phyloP scores from a whole-genome alignment of 78 protist genomes.

The Planoprotostelium fungivorum region DNA sequence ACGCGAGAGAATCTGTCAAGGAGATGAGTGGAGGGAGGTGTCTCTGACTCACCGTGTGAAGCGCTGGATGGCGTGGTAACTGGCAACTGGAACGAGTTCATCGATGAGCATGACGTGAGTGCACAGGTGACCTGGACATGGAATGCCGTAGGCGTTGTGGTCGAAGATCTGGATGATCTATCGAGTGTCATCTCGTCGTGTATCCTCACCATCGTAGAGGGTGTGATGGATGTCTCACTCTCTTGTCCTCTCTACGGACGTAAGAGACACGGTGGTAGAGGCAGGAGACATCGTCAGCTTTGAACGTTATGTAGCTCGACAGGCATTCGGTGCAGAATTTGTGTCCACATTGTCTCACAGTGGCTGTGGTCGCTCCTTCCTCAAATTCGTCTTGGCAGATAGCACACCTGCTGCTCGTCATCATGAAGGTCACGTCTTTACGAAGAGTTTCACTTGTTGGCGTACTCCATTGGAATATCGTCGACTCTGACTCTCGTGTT shows the following conservation, averaged over 20 bases:
- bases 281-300: background rate
- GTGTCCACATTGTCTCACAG: background rate
- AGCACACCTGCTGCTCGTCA: background rate
- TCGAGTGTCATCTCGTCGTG: background rate
- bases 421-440: no score
- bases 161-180: background rate
- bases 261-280: background rate
- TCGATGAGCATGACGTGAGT: background rate
- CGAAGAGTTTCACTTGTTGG: background rate
- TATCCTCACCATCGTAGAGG: background rate
- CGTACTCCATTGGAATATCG: background rate
- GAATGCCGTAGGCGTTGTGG: background rate
- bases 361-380: background rate
- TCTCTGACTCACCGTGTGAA: background rate
- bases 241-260: background rate
- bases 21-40: no score
- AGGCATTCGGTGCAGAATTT: background rate
- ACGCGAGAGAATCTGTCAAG: background rate
- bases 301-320: background rate
- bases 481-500: background rate
- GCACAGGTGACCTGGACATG: background rate
- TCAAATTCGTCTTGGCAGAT: background rate
- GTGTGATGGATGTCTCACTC: background rate
- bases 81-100: background rate
- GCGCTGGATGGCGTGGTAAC: background rate